Evolutionary conservation across 768 basidiomycete genomes (phyloP), one percentile per base, ranked within the genome.

Genomic region (Lentinus brumalis): DNA sequence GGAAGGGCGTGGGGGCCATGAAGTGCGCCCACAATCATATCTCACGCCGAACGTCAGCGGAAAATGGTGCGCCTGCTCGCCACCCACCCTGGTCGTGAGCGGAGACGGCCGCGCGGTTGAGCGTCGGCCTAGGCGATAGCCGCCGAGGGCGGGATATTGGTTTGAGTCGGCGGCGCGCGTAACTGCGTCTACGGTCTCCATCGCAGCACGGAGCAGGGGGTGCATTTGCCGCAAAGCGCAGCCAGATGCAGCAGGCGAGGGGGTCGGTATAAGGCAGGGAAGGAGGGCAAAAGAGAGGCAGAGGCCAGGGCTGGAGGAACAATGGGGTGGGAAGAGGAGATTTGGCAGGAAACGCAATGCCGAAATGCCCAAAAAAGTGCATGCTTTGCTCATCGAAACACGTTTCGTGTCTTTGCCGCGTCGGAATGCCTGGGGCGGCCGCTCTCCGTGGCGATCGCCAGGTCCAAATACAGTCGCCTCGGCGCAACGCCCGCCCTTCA

Each of bases 391-490:
- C 81, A 80, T 79, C 83, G 85, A 82, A 87, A 87, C 86, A 89
- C 87, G 87, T 89, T 87, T 85, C 81, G 83, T 81, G 83, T 83
- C 78, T 67, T 70, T 79, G 78, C 86, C 87, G 82, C 84, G 83
- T 80, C 79, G 73, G 71, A 76, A 79, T 70, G 73, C 79, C 70
- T 70, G 73, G 77, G 79, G 78, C 77, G 79, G 77, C 79, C 78
- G 78, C 75, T 71, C 71, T 75, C 75, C 78, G 78, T 80, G 78
- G 77, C 79, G 74, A 75, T 79, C 75, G 79, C 79, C 77, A 79
- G 78, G 79, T 78, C 79, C 80, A 78, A 74, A 75, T 79, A 73
- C 76, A 75, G 74, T 68, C 69, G 67, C 64, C 65, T 70, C 68
- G 71, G 76, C 74, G 77, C 74, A 71, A 73, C 78, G 72, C 74